Evolutionary conservation across 2,329 filamentous ascomycete species (phyloP), one percentile per base, ranked within the genome.

Genomic region (Fusarium sp.): DNA sequence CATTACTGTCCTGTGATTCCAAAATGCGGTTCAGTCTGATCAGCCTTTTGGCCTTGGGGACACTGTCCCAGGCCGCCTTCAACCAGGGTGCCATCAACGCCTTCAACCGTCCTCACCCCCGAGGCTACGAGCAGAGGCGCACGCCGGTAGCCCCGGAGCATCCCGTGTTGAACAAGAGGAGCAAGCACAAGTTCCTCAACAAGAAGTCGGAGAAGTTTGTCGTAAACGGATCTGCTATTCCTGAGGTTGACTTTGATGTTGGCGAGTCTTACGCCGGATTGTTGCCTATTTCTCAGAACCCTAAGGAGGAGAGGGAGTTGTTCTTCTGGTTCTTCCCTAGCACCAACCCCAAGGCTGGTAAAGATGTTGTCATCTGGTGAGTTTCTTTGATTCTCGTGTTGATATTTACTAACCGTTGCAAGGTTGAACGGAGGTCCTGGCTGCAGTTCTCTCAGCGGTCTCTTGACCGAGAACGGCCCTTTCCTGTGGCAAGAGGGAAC

Each of bases 401-500:
- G 22, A 26, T 19, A 1, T 1, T 10, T 35, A 20, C 60, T 73
- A 9, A 74, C 71, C 83, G 82, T 32, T 8, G 84, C 10, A 89
- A 68, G 91, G 90, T 9, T 81, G 32, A 74, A 74, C 7, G 71
- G 71, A 51, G 71, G 71, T 3, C 71, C 71, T 1, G 71, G 71
- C 11, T 74, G 71, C 43, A 74, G 71, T 43, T 74, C 71, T 15
- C 65, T 74, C 0, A 71, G 65, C 6, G 71, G 71, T 15, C 30
- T 94, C 3, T 76, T 95, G 11, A 90, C 92, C 50, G 92, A 95
- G 71, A 94, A 93, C 71, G 92, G 92, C 0, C 90, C 92, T 0
- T 90, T 93, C 72, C 58, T 85, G 7, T 92, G 90, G 90, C 86
- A 90, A 74, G 83, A 87, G 14, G 92, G 92, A 33, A 94, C 90